These are phyloP conservation scores for Phoenix roebelenii DNA, from an alignment of 176 grass and related monocot genomes.

Conservation along the genomic window DNA sequence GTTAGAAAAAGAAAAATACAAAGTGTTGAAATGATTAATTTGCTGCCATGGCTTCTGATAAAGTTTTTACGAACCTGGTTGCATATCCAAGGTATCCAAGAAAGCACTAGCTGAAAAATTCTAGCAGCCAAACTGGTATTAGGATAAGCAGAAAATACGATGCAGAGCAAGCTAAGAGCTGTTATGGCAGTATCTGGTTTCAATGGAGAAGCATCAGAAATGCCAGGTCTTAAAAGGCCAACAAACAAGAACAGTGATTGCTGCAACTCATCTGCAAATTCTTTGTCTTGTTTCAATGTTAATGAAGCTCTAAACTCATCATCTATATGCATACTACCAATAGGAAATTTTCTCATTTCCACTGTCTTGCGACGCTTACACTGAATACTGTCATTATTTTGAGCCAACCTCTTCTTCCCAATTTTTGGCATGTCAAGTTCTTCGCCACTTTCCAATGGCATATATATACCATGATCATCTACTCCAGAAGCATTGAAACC, in stretches of 20 bases:
- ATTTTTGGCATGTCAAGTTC: slow-evolving; percentile 32
- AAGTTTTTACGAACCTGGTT: slow-evolving; percentile 46
- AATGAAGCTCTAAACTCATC: slow-evolving; percentile 15
- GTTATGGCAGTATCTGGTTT: slow-evolving; percentile 51
- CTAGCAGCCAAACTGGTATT: slow-evolving; percentile 36
- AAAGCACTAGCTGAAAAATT: slow-evolving; percentile 67
- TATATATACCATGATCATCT: slow-evolving; percentile 22
- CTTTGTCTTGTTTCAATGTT: slow-evolving; percentile 26
- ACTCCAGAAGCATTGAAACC: slow-evolving; percentile 17
- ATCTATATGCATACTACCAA: background rate
- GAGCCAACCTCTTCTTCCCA: slow-evolving; percentile 52
- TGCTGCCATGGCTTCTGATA: background rate
- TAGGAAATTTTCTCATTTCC: slow-evolving; percentile 21
- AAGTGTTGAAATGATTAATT: slow-evolving; percentile 5
- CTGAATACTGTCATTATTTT: slow-evolving; percentile 28
- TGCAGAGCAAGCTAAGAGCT: slow-evolving; percentile 50
- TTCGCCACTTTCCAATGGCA: slow-evolving; percentile 20
- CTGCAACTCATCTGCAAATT: slow-evolving; percentile 30
- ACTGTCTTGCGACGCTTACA: slow-evolving; percentile 55
- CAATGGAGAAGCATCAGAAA: slow-evolving; percentile 32
- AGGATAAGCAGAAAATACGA: slow-evolving; percentile 38
- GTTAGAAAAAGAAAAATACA: slow-evolving; percentile 10
- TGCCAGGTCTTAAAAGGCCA: slow-evolving; percentile 43
- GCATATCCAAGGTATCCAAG: slow-evolving; percentile 78
- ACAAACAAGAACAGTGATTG: slow-evolving; percentile 40